These are phyloP conservation scores for Graphiopsis chlorocephala DNA, from an alignment of 2,329 filamentous ascomycete genomes.

Conservation along the genomic window DNA sequence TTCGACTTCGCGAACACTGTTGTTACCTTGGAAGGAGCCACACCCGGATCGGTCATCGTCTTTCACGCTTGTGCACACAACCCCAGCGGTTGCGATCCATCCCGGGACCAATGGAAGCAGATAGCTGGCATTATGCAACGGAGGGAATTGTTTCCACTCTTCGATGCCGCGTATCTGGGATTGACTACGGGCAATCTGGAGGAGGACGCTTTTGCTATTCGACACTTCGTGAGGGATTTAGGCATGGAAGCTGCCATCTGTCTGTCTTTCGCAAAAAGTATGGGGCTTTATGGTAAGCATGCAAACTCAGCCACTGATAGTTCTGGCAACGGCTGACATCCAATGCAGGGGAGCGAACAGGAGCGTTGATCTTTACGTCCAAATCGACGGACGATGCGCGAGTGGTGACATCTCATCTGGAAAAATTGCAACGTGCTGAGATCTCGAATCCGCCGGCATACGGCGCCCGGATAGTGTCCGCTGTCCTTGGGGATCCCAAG, in stretches of 20 bases:
- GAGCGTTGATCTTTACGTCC: too few species aligned
- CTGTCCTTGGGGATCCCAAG: conserved; percentile 70
- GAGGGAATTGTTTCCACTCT: conserved; percentile 92
- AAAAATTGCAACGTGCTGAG: conserved; percentile 86
- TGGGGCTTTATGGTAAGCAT: conserved; percentile 85
- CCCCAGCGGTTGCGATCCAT: conserved; percentile 94
- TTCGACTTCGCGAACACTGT: too few species aligned
- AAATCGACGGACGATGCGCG: too few species aligned
- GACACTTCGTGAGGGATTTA: conserved; percentile 92
- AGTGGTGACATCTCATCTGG: too few species aligned
- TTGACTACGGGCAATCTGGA: conserved; percentile 89
- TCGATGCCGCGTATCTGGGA: conserved; percentile 95
- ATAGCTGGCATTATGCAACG: conserved; percentile 72
- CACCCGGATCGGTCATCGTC: too few species aligned
- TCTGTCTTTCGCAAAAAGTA: conserved; percentile 48
- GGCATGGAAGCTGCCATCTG: conserved; percentile 62
- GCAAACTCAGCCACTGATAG: conserved; percentile 86
- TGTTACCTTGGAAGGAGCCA: too few species aligned
- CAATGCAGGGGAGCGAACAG: too few species aligned
- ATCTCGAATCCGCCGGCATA: conserved; percentile 92
- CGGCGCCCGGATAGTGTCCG: conserved; percentile 77
- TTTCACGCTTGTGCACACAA: conserved; percentile 97
- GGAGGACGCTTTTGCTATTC: conserved; percentile 85
- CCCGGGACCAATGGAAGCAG: conserved; percentile 88
- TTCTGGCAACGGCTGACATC: conserved; percentile 57